Percentiles rank a stretch among this genome's conserved stretches.
phyloP scores from a whole-genome alignment of 192 early-diverging fungal genomes.

The Backusella circina region DNA sequence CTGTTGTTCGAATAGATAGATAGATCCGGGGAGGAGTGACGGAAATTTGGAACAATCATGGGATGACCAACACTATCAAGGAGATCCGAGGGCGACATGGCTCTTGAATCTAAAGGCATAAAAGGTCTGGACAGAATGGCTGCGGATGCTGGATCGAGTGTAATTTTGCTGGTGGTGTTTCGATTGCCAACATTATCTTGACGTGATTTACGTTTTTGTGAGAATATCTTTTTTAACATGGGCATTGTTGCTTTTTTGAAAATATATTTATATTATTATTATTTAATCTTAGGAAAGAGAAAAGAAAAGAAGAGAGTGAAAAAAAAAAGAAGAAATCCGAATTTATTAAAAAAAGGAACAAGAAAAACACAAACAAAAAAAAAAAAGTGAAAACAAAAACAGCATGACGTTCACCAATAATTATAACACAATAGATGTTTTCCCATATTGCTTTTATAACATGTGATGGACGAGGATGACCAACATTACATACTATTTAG shows the following conservation, averaged over 20 bases:
- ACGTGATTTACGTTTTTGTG: background rate
- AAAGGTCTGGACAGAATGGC: slow-evolving; percentile 18
- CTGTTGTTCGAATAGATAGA: background rate
- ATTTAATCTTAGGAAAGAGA: background rate
- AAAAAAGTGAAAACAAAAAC: background rate
- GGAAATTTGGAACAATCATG: background rate
- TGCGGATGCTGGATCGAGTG: background rate
- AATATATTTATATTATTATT: background rate
- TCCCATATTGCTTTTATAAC: background rate
- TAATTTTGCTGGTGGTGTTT: background rate
- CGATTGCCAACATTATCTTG: background rate
- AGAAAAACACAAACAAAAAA: background rate
- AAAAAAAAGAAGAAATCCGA: background rate
- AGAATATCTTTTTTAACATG: background rate
- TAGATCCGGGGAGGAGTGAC: background rate
- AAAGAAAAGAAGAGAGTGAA: background rate
- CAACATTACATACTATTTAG: background rate
- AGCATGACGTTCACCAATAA: background rate
- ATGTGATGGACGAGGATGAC: background rate
- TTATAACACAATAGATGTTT: background rate
- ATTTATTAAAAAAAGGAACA: background rate
- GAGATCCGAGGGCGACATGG: slow-evolving; percentile 28
- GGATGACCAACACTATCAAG: slow-evolving; percentile 31
- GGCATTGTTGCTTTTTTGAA: background rate
- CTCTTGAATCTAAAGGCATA: slow-evolving; percentile 16